Percentiles rank a stretch among this genome's conserved stretches.
These are phyloP conservation scores for Angophora floribunda DNA, from an alignment of 345 rosid genomes.

Conservation along the genomic window DNA sequence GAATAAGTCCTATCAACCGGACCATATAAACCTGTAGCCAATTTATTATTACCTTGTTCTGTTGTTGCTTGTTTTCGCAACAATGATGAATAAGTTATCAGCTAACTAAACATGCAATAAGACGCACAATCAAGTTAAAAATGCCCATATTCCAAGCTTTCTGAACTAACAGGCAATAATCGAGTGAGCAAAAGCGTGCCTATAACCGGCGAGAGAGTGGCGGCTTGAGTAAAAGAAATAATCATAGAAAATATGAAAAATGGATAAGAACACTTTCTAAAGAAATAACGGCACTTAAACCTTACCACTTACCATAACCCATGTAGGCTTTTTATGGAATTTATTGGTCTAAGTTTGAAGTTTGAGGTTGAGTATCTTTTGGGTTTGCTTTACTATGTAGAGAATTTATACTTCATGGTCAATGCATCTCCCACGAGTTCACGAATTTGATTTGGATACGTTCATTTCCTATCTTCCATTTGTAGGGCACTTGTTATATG, in stretches of 20 bases:
- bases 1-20: background rate
- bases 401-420: background rate
- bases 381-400: background rate
- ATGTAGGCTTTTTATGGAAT: background rate
- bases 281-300: background rate
- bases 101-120: background rate
- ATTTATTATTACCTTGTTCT: background rate
- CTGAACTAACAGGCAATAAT: background rate
- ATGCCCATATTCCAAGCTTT: background rate
- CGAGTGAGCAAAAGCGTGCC: background rate
- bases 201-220: background rate
- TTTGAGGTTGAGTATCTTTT: background rate
- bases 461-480: background rate
- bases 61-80: background rate
- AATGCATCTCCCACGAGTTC: background rate
- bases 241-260: background rate
- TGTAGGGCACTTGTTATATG: background rate
- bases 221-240: background rate
- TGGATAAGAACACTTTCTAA: background rate
- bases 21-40: background rate
- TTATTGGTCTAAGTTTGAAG: background rate
- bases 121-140: background rate
- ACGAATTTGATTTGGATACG: background rate
- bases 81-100: background rate
- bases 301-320: background rate